Conservation (phyloP, 2,329 filamentous ascomycete genomes). For the Akanthomyces lecanii region DNA sequence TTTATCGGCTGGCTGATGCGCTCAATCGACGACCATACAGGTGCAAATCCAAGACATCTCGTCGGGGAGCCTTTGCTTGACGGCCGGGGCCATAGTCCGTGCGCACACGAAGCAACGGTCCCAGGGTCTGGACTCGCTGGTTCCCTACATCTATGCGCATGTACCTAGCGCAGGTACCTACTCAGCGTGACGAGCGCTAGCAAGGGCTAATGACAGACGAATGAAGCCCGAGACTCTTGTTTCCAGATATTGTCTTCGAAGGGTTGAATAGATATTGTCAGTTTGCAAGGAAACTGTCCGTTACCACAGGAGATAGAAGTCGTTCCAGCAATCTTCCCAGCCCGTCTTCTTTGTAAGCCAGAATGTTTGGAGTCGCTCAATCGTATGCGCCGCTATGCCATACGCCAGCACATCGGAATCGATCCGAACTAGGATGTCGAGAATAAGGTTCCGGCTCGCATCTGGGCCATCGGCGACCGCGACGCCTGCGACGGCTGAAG, state of each 20-base stretch:
- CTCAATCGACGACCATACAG: too few species aligned
- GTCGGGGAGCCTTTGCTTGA: too few species aligned
- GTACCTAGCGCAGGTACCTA: neutral
- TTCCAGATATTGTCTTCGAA: neutral
- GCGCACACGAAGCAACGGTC: neutral
- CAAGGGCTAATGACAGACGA: neutral
- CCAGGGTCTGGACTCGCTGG: too few species aligned
- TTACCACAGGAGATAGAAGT: conserved; percentile 12
- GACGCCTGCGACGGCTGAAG: neutral
- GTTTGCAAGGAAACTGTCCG: neutral
- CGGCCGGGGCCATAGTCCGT: neutral
- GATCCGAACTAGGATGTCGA: neutral
- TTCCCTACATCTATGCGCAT: neutral
- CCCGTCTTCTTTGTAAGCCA: conserved; percentile 2
- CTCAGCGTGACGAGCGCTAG: neutral
- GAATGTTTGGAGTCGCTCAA: neutral
- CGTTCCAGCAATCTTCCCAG: conserved; percentile 14
- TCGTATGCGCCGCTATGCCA: conserved; percentile 9
- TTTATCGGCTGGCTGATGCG: too few species aligned
- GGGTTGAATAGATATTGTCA: neutral
- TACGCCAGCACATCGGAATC: conserved; percentile 6
- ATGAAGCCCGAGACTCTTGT: neutral
- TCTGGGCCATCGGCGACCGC: conserved; percentile 9
- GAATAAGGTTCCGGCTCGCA: neutral
- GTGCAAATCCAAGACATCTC: too few species aligned